These are phyloP conservation scores for Xylariaceae sp. DNA, from an alignment of 2,329 filamentous ascomycete genomes.

Conservation along the genomic window DNA sequence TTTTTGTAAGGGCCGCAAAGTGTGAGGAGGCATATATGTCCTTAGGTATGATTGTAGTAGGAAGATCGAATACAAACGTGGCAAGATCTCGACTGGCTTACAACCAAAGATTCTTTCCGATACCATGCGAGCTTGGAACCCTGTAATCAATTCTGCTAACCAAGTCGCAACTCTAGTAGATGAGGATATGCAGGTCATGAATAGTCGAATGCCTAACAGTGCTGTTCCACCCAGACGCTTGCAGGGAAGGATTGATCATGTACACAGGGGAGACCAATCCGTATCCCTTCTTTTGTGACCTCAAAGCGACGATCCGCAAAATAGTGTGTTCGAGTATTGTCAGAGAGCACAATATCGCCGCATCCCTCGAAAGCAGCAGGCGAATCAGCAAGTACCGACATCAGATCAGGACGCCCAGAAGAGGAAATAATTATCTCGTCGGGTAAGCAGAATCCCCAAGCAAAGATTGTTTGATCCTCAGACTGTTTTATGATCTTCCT, in stretches of 20 bases:
- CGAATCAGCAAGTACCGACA: not conserved
- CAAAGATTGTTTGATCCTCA: constrained; percentile 2
- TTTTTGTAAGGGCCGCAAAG: no score
- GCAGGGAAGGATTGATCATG: not conserved
- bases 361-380: not conserved
- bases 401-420: not conserved
- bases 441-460: not conserved
- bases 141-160: no score
- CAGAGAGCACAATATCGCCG: not conserved
- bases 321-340: no score
- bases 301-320: not conserved
- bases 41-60: not conserved
- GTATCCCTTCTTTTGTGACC: not conserved
- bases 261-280: not conserved
- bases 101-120: not conserved
- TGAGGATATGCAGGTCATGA: not conserved
- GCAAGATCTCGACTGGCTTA: not conserved
- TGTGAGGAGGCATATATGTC: no score
- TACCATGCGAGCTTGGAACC: not conserved
- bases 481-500: constrained; percentile 1
- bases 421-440: not conserved
- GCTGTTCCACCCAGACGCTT: not conserved
- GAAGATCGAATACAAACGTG: not conserved
- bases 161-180: not conserved
- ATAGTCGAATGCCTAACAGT: not conserved